These are phyloP conservation scores for Diaporthe amygdali DNA, from an alignment of 2,329 filamentous ascomycete species.

Conservation along the genomic window DNA sequence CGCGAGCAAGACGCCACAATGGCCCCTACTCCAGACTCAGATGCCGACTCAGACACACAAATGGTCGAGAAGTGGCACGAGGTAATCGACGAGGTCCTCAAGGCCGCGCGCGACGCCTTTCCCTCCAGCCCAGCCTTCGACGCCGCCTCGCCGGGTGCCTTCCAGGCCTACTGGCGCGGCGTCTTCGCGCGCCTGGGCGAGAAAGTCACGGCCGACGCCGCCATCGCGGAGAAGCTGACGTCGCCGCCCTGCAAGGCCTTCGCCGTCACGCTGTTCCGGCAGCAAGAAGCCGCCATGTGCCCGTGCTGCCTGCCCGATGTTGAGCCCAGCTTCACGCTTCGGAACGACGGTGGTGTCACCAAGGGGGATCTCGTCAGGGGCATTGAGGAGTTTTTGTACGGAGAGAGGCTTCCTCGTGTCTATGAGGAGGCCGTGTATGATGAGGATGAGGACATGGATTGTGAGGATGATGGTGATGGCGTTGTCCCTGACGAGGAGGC, in stretches of 20 bases:
- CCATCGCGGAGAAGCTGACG: background rate
- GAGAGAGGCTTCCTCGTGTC: background rate
- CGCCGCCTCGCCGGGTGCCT: background rate
- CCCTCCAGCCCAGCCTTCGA: background rate
- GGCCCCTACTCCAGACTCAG: background rate
- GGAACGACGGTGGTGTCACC: background rate
- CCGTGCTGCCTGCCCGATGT: slow-evolving; percentile 5
- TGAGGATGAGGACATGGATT: background rate
- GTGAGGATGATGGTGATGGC: background rate
- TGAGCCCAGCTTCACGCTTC: background rate
- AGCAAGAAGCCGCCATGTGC: background rate
- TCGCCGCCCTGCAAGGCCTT: background rate
- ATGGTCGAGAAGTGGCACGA: background rate
- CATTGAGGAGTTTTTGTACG: background rate
- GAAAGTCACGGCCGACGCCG: background rate
- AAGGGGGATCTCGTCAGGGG: background rate
- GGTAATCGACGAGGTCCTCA: background rate
- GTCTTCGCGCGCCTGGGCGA: background rate
- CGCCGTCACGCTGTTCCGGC: background rate
- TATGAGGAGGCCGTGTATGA: background rate
- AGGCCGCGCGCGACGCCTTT: background rate
- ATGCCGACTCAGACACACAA: background rate
- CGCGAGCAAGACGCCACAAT: background rate
- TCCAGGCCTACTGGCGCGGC: background rate
- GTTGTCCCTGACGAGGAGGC: background rate